Conservation (phyloP, 805 yeast genomes). For the Debaryomyces castellii region DNA sequence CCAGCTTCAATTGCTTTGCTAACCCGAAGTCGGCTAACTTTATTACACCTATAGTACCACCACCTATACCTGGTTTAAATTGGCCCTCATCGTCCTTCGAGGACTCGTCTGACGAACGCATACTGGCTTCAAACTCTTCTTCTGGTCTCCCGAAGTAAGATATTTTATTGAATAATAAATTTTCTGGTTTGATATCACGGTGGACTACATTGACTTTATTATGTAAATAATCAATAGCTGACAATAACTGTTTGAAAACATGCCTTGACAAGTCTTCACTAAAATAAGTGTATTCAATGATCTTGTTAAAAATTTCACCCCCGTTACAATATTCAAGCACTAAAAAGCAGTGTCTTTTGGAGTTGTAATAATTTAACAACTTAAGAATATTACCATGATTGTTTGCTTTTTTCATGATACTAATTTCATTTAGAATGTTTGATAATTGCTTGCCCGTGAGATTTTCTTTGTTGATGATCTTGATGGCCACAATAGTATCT, state of each 20-base stretch:
- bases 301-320: constrained; percentile 80
- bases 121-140: constrained; percentile 21
- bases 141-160: constrained; percentile 41
- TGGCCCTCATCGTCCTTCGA: constrained; percentile 62
- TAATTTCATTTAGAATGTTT: constrained; percentile 68
- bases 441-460: constrained; percentile 52
- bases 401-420: constrained; percentile 63
- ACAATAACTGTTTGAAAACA: constrained; percentile 69
- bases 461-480: constrained; percentile 64
- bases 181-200: constrained; percentile 82
- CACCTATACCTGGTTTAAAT: constrained; percentile 52
- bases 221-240: constrained; percentile 69
- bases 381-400: constrained; percentile 61
- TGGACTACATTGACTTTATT: constrained; percentile 63
- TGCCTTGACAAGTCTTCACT: constrained; percentile 72
- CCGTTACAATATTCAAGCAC: constrained; percentile 70
- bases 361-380: constrained; percentile 54
- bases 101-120: constrained; percentile 57
- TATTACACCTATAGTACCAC: constrained; percentile 62
- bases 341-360: constrained; percentile 55
- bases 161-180: constrained; percentile 61
- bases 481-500: constrained; percentile 62
- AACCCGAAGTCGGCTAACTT: constrained; percentile 72
- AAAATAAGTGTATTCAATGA: constrained; percentile 74
- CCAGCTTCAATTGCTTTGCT: constrained; percentile 54